Conservation (phyloP, 1,284 basidiomycete genomes). For the Puccinia brachypodii region DNA sequence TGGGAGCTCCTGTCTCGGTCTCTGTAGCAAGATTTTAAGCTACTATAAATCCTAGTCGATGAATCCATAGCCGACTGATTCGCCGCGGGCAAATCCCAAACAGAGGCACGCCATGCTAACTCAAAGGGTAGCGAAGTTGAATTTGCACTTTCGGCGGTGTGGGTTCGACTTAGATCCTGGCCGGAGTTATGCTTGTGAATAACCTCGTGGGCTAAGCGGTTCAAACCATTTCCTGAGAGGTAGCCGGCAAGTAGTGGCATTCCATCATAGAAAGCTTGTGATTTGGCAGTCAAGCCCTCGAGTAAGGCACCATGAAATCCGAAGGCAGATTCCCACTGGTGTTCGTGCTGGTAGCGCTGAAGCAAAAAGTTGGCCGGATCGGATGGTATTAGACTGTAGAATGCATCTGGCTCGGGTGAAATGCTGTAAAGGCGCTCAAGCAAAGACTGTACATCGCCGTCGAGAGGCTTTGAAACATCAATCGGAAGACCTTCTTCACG, state of each 20-base stretch:
- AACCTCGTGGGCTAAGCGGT: constrained; percentile 63
- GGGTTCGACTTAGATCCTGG: constrained; percentile 69
- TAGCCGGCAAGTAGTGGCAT: constrained; percentile 65
- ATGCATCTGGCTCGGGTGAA: constrained; percentile 95
- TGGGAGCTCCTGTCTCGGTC: constrained; percentile 65
- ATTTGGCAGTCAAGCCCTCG: constrained; percentile 62
- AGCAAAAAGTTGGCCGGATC: constrained; percentile 76
- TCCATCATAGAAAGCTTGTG: constrained; percentile 53
- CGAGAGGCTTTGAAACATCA: constrained; percentile 15
- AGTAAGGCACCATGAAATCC: constrained; percentile 80
- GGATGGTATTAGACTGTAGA: constrained; percentile 82
- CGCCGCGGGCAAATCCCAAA: constrained; percentile 51
- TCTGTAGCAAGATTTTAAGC: constrained; percentile 73
- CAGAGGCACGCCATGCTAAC: constrained; percentile 54
- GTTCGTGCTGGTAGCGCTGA: constrained; percentile 84
- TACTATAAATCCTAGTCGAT: constrained; percentile 70
- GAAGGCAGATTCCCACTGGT: constrained; percentile 86
- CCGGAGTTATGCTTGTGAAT: constrained; percentile 64
- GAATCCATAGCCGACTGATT: constrained; percentile 57
- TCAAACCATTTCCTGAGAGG: constrained; percentile 83
- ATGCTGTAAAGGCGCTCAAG: constrained; percentile 89
- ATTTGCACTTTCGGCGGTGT: constrained; percentile 64
- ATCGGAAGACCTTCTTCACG: constrained; percentile 62
- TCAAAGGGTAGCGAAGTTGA: constrained; percentile 64
- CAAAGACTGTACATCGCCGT: constrained; percentile 63